phyloP scores from a whole-genome alignment of 228 moss, liverwort and hornwort species.

The Sphagnum fallax region DNA sequence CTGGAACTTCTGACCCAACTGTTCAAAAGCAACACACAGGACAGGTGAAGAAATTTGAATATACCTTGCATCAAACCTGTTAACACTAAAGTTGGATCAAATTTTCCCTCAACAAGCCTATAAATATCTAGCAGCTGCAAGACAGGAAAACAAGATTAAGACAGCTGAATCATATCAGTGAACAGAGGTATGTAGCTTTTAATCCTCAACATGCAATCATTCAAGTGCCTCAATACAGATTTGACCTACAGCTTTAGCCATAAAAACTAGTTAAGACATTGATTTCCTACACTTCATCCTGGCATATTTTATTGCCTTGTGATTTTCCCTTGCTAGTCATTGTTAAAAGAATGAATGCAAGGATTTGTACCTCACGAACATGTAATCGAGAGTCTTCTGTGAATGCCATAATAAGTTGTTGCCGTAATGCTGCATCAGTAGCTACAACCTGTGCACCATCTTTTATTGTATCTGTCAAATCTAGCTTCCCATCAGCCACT shows the following conservation, averaged over 20 bases:
- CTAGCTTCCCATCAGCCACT: conserved; percentile 69
- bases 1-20: neutral
- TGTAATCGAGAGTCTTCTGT: conserved; percentile 90
- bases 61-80: conserved; percentile 80
- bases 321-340: neutral
- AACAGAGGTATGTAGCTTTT: neutral
- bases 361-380: conserved; percentile 62
- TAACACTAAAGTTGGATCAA: conserved; percentile 64
- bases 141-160: neutral
- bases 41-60: neutral
- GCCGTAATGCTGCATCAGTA: conserved; percentile 63
- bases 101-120: conserved; percentile 86
- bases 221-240: neutral
- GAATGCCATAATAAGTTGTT: conserved; percentile 86
- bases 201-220: neutral
- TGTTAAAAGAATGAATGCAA: neutral
- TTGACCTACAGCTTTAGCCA: neutral
- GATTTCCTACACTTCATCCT: neutral
- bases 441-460: conserved; percentile 86
- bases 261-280: neutral
- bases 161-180: neutral
- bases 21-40: neutral
- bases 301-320: neutral
- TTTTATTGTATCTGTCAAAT: conserved; percentile 91
- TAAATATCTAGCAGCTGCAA: conserved; percentile 85